Percentiles rank a stretch among this genome's conserved stretches.
phyloP scores from a whole-genome alignment of 1,284 basidiomycete genomes.

The Mycosarcoma maydis region DNA sequence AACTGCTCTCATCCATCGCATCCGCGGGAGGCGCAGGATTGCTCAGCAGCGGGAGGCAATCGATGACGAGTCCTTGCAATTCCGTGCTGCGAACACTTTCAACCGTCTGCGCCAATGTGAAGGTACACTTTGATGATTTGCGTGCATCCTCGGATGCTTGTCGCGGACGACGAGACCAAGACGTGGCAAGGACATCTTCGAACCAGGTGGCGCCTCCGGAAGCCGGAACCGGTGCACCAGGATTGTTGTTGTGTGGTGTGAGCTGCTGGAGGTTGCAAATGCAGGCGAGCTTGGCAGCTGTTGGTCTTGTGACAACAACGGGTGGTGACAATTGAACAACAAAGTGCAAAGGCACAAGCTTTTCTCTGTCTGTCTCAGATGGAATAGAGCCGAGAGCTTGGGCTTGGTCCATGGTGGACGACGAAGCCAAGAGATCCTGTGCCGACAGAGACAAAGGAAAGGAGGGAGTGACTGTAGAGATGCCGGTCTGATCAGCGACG shows the following conservation, averaged over 20 bases:
- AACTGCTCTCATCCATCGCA: constrained; percentile 24
- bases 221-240: background rate
- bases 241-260: constrained; percentile 5
- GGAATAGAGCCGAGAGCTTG: constrained; percentile 18
- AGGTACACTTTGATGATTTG: constrained; percentile 24
- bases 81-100: constrained; percentile 38
- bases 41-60: constrained; percentile 29
- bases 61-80: constrained; percentile 41
- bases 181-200: constrained; percentile 36
- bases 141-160: background rate
- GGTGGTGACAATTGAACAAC: constrained; percentile 33
- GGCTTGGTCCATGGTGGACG: background rate
- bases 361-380: constrained; percentile 5
- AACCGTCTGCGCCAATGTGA: constrained; percentile 28
- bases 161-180: constrained; percentile 23
- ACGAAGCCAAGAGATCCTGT: constrained; percentile 5
- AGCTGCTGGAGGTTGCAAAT: constrained; percentile 35
- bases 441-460: constrained; percentile 29
- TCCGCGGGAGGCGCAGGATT: background rate
- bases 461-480: constrained; percentile 1
- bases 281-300: constrained; percentile 39
- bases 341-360: constrained; percentile 29
- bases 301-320: constrained; percentile 38
- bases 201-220: constrained; percentile 30
- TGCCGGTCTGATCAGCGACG: constrained; percentile 1